These are phyloP conservation scores for Combretum micranthum DNA, from an alignment of 345 rosid species.

Conservation along the genomic window DNA sequence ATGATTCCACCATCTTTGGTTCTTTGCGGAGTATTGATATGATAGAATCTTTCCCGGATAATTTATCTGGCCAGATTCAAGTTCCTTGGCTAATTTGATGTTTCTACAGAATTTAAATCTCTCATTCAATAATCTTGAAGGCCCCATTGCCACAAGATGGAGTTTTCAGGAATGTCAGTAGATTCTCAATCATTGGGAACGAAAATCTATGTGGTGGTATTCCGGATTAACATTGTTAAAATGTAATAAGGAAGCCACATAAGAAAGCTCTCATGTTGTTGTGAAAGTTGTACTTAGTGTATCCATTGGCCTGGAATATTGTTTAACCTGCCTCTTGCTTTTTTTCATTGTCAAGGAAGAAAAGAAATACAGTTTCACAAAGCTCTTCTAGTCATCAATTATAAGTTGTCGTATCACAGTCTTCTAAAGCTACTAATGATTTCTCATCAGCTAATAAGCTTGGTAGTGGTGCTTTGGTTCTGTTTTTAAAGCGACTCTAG, in stretches of 20 bases:
- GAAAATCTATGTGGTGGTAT: slow-evolving; percentile 24
- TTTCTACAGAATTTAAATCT: slow-evolving; percentile 12
- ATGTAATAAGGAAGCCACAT: no score
- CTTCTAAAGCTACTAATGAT: slow-evolving; percentile 9
- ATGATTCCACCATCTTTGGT: slow-evolving; percentile 11
- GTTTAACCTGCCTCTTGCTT: no score
- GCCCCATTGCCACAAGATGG: slow-evolving; percentile 17
- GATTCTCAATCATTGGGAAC: no score
- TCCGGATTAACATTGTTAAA: no score
- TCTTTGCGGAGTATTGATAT: slow-evolving; percentile 6
- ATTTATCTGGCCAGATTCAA: slow-evolving; percentile 15
- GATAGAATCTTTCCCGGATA: slow-evolving; percentile 18
- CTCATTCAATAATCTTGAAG: slow-evolving; percentile 20
- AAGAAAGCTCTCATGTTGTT: no score
- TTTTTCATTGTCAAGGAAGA: background rate
- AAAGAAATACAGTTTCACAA: background rate
- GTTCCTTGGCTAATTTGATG: slow-evolving; percentile 1
- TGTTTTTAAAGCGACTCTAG: slow-evolving; percentile 7
- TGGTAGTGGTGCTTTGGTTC: slow-evolving; percentile 10
- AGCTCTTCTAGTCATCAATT: background rate
- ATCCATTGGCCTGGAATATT: no score
- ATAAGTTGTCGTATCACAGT: background rate
- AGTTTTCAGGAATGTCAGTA: slow-evolving; percentile 17
- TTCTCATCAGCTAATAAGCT: slow-evolving; percentile 1
- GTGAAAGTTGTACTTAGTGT: no score